Evolutionary conservation across 2,329 filamentous ascomycete genomes (phyloP).

Genomic region (Xylariales sp.): DNA sequence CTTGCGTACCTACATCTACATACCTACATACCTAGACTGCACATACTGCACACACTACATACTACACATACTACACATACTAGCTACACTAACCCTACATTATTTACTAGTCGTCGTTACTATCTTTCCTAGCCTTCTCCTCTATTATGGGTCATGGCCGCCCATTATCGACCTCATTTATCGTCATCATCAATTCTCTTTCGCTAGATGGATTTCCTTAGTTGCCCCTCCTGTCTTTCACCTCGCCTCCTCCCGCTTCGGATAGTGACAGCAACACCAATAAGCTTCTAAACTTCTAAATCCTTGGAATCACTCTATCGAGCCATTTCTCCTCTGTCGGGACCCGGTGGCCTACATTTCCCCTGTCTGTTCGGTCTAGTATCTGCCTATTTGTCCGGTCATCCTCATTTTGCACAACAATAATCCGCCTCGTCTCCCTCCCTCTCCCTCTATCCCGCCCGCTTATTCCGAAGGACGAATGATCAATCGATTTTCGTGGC

Average conservation of each 20-base stretch:
- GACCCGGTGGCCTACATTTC: neutral
- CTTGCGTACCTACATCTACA: neutral
- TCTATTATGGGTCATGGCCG: constrained; percentile 29
- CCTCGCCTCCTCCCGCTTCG: constrained; percentile 27
- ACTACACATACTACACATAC: no score
- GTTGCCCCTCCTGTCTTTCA: constrained; percentile 30
- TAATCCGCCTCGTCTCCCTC: no score
- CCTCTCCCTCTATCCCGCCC: constrained; percentile 1
- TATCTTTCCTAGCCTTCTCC: constrained; percentile 18
- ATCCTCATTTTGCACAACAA: no score
- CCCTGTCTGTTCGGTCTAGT: neutral
- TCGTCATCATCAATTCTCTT: constrained; percentile 28
- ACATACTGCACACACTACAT: neutral
- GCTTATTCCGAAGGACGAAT: constrained; percentile 17
- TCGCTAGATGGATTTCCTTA: constrained; percentile 12
- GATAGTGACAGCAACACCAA: constrained; percentile 12
- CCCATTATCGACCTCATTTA: constrained; percentile 32
- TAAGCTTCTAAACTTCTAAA: constrained; percentile 6
- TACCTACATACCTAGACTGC: neutral
- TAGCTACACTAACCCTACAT: no score
- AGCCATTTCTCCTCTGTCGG: neutral
- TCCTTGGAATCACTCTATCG: neutral
- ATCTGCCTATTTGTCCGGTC: neutral
- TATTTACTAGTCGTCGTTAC: neutral
- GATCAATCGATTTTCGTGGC: constrained; percentile 13